These are phyloP conservation scores for Trichosporon faecale DNA, from an alignment of 1,284 basidiomycete species.

Conservation along the genomic window DNA sequence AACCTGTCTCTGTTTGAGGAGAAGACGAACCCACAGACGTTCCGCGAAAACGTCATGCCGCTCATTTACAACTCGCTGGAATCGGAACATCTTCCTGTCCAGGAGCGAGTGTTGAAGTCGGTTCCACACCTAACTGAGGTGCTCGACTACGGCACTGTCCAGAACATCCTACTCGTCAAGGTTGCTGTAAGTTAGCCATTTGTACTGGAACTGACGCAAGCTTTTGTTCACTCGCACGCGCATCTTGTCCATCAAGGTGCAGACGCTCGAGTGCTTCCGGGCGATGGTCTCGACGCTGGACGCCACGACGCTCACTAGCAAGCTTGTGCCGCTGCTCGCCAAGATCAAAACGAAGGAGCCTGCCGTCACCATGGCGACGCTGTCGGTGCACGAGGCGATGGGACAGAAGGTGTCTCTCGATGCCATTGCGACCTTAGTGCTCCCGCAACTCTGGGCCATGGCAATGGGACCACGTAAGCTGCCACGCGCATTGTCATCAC, in stretches of 20 bases:
- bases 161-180: conserved; percentile 77
- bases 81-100: conserved; percentile 81
- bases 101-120: conserved; percentile 81
- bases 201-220: conserved; percentile 52
- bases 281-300: conserved; percentile 92
- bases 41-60: conserved; percentile 89
- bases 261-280: conserved; percentile 81
- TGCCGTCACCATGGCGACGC: conserved; percentile 87
- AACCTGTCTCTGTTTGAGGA: conserved; percentile 81
- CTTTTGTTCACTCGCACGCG: conserved; percentile 85
- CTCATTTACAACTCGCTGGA: conserved; percentile 94
- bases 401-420: conserved; percentile 91
- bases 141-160: conserved; percentile 89
- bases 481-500: background rate
- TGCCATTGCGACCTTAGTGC: conserved; percentile 85
- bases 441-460: conserved; percentile 94
- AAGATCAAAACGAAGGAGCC: conserved; percentile 96
- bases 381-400: conserved; percentile 95
- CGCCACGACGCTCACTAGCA: conserved; percentile 86
- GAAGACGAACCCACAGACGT: conserved; percentile 82
- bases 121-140: conserved; percentile 87
- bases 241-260: conserved; percentile 80
- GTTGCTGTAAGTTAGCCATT: conserved; percentile 66
- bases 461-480: conserved; percentile 85
- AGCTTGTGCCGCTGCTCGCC: conserved; percentile 85